These are phyloP conservation scores for Dentiscutata heterogama DNA, from an alignment of 371 early-diverging fungal species.

Conservation along the genomic window DNA sequence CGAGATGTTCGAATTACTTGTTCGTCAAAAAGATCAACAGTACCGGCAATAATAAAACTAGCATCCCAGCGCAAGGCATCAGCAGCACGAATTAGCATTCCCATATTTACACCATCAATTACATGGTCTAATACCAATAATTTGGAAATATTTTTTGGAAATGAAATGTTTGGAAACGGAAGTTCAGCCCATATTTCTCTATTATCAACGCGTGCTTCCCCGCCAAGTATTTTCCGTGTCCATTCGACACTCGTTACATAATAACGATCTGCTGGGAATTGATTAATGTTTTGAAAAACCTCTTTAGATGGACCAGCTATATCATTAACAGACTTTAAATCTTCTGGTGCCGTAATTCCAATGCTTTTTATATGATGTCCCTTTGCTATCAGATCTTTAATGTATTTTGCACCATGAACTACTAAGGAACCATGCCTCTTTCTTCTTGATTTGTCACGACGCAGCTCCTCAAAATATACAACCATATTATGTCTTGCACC, in stretches of 20 bases:
- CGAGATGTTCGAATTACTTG: slow-evolving; percentile 64
- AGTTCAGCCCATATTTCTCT: slow-evolving; percentile 63
- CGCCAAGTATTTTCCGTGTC: slow-evolving; percentile 59
- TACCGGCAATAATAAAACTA: slow-evolving; percentile 58
- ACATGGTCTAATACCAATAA: slow-evolving; percentile 65
- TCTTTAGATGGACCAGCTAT: slow-evolving; percentile 51
- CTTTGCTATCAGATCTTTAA: slow-evolving; percentile 53
- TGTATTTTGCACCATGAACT: slow-evolving; percentile 57
- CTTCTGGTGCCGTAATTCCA: slow-evolving; percentile 53
- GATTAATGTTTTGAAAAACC: slow-evolving; percentile 51
- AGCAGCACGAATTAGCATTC: slow-evolving; percentile 64
- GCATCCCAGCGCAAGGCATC: slow-evolving; percentile 65
- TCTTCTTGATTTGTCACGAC: slow-evolving; percentile 56
- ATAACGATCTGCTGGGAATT: slow-evolving; percentile 55
- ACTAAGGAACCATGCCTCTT: slow-evolving; percentile 49
- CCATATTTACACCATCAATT: slow-evolving; percentile 66
- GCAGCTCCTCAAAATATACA: slow-evolving; percentile 53
- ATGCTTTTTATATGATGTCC: slow-evolving; percentile 53
- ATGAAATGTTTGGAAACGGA: slow-evolving; percentile 46
- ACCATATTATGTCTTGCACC: slow-evolving; percentile 38
- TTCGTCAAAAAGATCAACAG: slow-evolving; percentile 66
- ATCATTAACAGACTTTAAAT: slow-evolving; percentile 47
- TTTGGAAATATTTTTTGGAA: slow-evolving; percentile 45
- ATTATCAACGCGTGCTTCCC: slow-evolving; percentile 54
- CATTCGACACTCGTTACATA: slow-evolving; percentile 56